Evolutionary conservation across 176 grass and related monocot genomes (phyloP).

Genomic region (Canna indica): DNA sequence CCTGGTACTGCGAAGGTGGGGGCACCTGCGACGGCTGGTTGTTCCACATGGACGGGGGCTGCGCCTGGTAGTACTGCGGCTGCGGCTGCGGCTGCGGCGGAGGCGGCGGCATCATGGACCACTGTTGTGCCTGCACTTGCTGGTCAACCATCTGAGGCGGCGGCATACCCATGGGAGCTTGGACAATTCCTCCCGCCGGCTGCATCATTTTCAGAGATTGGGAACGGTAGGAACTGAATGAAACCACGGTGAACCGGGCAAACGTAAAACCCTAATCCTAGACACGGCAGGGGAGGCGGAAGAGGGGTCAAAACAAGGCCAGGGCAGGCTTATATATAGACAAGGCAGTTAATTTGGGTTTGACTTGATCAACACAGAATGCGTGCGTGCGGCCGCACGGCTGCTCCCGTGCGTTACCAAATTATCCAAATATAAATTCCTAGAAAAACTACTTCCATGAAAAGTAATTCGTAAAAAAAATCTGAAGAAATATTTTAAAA

Average conservation of each 20-base stretch:
- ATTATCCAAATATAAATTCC: too few relatives aligned
- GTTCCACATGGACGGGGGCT: conserved; percentile 20
- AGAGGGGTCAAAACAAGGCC: background rate
- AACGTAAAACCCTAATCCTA: background rate
- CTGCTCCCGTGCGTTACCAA: background rate
- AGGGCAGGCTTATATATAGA: background rate
- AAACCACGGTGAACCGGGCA: background rate
- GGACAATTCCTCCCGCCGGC: conserved; percentile 24
- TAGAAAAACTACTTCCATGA: too few relatives aligned
- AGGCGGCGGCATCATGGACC: conserved; percentile 17
- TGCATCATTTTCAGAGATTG: conserved; percentile 26
- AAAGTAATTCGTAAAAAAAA: too few relatives aligned
- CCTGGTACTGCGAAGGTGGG: conserved; percentile 19
- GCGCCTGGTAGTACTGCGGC: conserved; percentile 33
- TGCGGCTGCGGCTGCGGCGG: conserved; percentile 26
- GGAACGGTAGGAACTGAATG: background rate
- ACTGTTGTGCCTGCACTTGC: conserved; percentile 26
- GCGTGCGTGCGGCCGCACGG: background rate
- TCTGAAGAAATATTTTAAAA: too few relatives aligned
- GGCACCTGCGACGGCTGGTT: conserved; percentile 31
- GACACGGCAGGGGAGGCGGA: background rate
- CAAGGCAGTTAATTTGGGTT: too few relatives aligned
- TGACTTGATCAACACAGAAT: too few relatives aligned
- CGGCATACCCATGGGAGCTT: conserved; percentile 11
- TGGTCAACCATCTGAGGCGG: conserved; percentile 29